A percentile compares a stretch with the other conserved stretches of the same genome.
Conservation (phyloP, 345 rosid species). For the Gossypium herbaceum region DNA sequence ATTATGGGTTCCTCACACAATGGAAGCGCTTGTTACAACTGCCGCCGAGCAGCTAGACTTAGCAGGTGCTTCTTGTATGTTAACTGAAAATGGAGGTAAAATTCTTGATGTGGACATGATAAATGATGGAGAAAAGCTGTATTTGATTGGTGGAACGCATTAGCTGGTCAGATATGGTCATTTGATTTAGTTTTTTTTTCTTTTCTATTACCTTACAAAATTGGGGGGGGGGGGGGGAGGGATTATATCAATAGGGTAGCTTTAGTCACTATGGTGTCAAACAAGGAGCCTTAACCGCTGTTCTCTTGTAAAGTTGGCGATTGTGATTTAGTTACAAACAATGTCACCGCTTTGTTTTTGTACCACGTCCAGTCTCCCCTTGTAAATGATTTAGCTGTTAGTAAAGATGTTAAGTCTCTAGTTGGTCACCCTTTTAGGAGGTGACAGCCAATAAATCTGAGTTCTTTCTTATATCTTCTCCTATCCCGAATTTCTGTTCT, state of each 20-base stretch:
- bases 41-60: slow-evolving; percentile 50
- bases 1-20: slow-evolving; percentile 56
- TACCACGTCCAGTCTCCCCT: not conserved
- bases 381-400: not conserved
- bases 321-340: not conserved
- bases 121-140: slow-evolving; percentile 65
- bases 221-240: no score
- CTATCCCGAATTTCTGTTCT: not conserved
- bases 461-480: not conserved
- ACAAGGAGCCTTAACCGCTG: no score
- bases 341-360: not conserved
- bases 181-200: not conserved
- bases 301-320: not conserved
- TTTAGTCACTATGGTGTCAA: no score
- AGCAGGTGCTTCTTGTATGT: slow-evolving; percentile 35
- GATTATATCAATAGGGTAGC: no score
- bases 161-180: not conserved
- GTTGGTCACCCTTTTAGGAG: not conserved
- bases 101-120: slow-evolving; percentile 65
- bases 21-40: slow-evolving; percentile 48
- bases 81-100: slow-evolving; percentile 71
- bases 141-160: slow-evolving; percentile 42
- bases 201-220: no score
- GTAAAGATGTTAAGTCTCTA: not conserved
- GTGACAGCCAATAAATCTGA: not conserved